Evolutionary conservation across 2,329 filamentous ascomycete species (phyloP), one percentile per base, ranked within the genome.

Genomic region (Byssoonygena ceratinophila): DNA sequence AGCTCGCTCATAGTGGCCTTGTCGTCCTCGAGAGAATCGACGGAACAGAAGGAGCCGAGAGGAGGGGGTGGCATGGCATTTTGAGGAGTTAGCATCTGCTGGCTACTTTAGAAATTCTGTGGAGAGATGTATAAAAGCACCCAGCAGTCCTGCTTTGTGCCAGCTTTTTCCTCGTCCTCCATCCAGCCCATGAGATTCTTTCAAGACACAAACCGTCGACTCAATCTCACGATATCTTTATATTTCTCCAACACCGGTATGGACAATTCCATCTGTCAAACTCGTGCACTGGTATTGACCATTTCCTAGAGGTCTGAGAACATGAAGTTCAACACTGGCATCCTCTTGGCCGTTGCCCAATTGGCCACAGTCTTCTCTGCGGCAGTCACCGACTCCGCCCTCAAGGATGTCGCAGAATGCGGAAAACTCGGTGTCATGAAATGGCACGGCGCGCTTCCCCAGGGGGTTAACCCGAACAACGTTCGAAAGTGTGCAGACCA

Each of bases 401-500:
- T 46, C 41, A 46, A 54, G 20, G 34, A 36, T 16, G 34, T 36
- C n/a, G 34, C 34, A 36, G 34, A 14, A 16, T 36, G 57, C 31
- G 53, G 50, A 39, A 16, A 52, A 31, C 36, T 49, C 43, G 43
- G 36, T 5, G 39, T 49, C 31, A 50, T 49, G 51, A 29, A 31
- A 14, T 23, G 23, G 39, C 8, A 31, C 12, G 14, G 47, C 6
- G 39, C 41, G 4, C 49, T 55, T 14, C 53, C 53, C 12, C 23
- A 29, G 12, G 49, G 49, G 9, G 41, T 55, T 14, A 20, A 47
- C 12, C 23, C 32, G 11, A 41, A 27, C 41, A 46, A 55, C 25
- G n/a, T 52, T 31, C 53, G 53, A 5, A 52, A 41, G 22, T 55
- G 53, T 25, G 32, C 34, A 1, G 44, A 47, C 25, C 53, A 55